Evolutionary conservation across 1,139 yeast genomes (phyloP), one percentile per base, ranked within the genome.

Genomic region (Oligophagozyma castellii): DNA sequence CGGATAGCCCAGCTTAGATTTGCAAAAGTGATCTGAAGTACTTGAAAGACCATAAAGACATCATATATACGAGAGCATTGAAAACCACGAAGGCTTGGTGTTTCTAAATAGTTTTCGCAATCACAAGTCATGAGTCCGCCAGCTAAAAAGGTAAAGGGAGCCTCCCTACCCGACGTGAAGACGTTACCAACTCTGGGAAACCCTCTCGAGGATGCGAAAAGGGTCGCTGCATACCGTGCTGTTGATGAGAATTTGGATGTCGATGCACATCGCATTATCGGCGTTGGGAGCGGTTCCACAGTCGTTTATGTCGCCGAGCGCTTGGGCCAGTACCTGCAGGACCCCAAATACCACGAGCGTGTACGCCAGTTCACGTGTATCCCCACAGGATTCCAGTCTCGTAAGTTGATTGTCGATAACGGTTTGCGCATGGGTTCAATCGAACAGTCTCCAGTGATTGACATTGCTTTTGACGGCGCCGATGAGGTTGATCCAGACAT

Each of bases 401-500:
- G 79, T 46, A 83, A 76, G 46, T 66, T 92, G 43, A 84, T 92
- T 42, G 63, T 81, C 35, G 78, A 71, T 32, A 86, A 84, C 44
- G 93, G 93, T 0, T 65, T 92, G 42, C 65, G 54, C 22, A 63
- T 86, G 41, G 95, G 93, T 2, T 61, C 79, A 5, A 71, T 89
- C 39, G 96, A 89, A 48, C 86, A 81, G 58, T 75, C 61, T 44
- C 73, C 84, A 2, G 65, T 67, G 19, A 60, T 92, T 24, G 98
- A 89, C 51, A 73, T 89, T 44, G 95, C 95, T 3, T 89, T 92
- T 52, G 99, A 92, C 55, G 99, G 99, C 24, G 98, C 98, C 5
- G 99, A 92, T 56, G 99, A 92, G 55, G 92, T 86, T 33, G 98
- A 89, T 52, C 51, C 70, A 5, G 50, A 65, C 12, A 65, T 89